These are phyloP conservation scores for Starmerella tilneyi DNA, from an alignment of 805 yeast species.

Conservation along the genomic window DNA sequence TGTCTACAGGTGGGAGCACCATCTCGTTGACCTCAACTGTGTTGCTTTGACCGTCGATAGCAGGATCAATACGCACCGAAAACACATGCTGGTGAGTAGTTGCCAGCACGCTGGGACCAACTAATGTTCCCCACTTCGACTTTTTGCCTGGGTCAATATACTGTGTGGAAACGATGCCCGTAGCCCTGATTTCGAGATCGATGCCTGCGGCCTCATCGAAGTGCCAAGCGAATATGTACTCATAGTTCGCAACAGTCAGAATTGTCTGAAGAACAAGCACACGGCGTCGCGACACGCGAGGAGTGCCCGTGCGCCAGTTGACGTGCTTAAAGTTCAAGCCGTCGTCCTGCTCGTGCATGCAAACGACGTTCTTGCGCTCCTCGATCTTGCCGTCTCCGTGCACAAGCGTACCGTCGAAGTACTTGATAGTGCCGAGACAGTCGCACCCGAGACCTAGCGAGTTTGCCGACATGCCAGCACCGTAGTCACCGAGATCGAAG, in stretches of 20 bases:
- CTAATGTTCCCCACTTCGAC: slow-evolving; percentile 58
- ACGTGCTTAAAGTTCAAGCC: slow-evolving; percentile 69
- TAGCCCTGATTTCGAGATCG: slow-evolving; percentile 69
- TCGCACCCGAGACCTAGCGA: slow-evolving; percentile 64
- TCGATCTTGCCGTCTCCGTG: slow-evolving; percentile 52
- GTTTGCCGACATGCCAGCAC: slow-evolving; percentile 66
- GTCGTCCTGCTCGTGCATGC: slow-evolving; percentile 76
- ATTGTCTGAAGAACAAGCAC: slow-evolving; percentile 69
- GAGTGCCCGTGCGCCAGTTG: slow-evolving; percentile 65
- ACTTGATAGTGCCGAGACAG: slow-evolving; percentile 68
- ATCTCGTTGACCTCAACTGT: slow-evolving; percentile 64
- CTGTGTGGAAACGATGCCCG: slow-evolving; percentile 77
- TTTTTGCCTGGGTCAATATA: slow-evolving; percentile 64
- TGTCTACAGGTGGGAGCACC: slow-evolving; percentile 46
- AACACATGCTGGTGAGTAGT: slow-evolving; percentile 75
- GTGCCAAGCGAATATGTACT: slow-evolving; percentile 59
- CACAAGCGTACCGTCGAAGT: slow-evolving; percentile 51
- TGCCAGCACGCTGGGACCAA: slow-evolving; percentile 72
- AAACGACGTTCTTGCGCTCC: slow-evolving; percentile 56
- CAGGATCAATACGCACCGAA: slow-evolving; percentile 71
- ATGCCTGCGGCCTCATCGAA: slow-evolving; percentile 69
- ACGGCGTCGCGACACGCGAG: slow-evolving; percentile 66
- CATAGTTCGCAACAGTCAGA: slow-evolving; percentile 77
- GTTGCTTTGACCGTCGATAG: slow-evolving; percentile 69
- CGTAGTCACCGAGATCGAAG: slow-evolving; percentile 74